phyloP scores from a whole-genome alignment of 805 yeast species.

The Wickerhamiella brachini region DNA sequence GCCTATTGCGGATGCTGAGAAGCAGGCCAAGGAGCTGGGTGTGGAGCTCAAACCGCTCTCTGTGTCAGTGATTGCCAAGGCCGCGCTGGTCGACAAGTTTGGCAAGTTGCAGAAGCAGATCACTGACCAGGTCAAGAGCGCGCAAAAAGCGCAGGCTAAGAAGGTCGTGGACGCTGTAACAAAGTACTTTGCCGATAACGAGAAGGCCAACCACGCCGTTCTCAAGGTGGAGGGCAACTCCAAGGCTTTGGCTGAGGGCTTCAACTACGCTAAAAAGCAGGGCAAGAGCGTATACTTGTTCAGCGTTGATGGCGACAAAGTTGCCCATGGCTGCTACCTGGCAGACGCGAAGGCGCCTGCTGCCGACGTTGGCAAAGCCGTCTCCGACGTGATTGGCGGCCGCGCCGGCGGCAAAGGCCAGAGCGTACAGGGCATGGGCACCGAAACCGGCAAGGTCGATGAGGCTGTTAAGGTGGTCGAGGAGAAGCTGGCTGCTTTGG shows the following conservation, averaged over 20 bases:
- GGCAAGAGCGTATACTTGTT: slow-evolving; percentile 18
- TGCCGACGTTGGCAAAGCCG: slow-evolving; percentile 53
- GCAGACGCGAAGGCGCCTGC: slow-evolving; percentile 63
- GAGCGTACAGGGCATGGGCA: slow-evolving; percentile 94
- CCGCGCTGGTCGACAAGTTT: slow-evolving; percentile 59
- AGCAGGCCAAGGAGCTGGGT: slow-evolving; percentile 67
- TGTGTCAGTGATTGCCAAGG: slow-evolving; percentile 71
- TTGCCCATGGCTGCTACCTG: slow-evolving; percentile 92
- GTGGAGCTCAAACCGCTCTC: slow-evolving; percentile 70
- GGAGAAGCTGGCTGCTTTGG: slow-evolving; percentile 30
- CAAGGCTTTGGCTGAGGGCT: slow-evolving; percentile 88
- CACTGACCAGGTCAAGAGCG: slow-evolving; percentile 75
- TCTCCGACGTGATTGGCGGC: slow-evolving; percentile 73
- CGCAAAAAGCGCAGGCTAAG: slow-evolving; percentile 80
- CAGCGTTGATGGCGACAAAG: slow-evolving; percentile 49
- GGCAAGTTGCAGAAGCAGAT: slow-evolving; percentile 68
- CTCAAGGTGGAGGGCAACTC: slow-evolving; percentile 57
- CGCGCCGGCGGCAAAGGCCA: slow-evolving; percentile 98
- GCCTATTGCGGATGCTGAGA: slow-evolving; percentile 63
- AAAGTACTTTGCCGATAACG: slow-evolving; percentile 46
- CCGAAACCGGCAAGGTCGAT: slow-evolving; percentile 51
- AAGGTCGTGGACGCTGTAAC: slow-evolving; percentile 66
- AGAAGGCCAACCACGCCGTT: slow-evolving; percentile 45
- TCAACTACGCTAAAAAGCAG: slow-evolving; percentile 42
- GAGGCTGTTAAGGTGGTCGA: slow-evolving; percentile 64